These are phyloP conservation scores for Quercus gilva DNA, from an alignment of 306 rosid genomes.

Conservation along the genomic window DNA sequence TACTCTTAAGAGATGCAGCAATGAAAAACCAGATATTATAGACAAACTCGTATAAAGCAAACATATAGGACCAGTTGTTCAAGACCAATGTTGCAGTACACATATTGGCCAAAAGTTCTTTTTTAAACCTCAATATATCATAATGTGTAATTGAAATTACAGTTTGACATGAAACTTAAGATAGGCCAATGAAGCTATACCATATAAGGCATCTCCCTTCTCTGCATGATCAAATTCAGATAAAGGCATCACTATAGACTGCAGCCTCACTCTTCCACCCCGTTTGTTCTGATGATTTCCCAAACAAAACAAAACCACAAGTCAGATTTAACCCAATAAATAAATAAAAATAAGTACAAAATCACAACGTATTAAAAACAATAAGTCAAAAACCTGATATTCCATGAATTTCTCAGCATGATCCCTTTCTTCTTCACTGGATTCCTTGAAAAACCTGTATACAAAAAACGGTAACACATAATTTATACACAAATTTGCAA, in stretches of 20 bases:
- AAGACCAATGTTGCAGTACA: too few relatives aligned
- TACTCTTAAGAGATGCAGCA: not conserved
- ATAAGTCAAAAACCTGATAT: constrained; percentile 60
- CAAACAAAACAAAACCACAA: not conserved
- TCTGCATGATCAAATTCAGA: constrained; percentile 62
- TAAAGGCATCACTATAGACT: constrained; percentile 63
- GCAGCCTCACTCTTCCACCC: constrained; percentile 87
- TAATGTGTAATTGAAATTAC: not conserved
- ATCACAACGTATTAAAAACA: not conserved
- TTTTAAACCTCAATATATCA: not conserved
- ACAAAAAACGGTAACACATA: not conserved
- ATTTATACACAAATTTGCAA: not conserved
- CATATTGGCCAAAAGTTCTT: too few relatives aligned
- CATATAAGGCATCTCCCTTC: constrained; percentile 75
- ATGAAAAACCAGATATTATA: not conserved
- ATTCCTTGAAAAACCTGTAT: constrained; percentile 78
- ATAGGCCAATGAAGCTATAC: constrained; percentile 33
- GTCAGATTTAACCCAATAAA: not conserved
- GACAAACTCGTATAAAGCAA: not conserved
- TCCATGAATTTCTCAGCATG: constrained; percentile 96
- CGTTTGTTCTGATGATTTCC: constrained; percentile 60
- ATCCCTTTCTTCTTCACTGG: constrained; percentile 86
- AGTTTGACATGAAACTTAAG: not conserved
- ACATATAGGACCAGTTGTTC: not conserved
- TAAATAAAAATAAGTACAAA: not conserved